These are phyloP conservation scores for bread wheat (Triticum aestivum) DNA, from an alignment of 176 grass and related monocot species.

Conservation along the genomic window IWGSC_CS_RefSeq_v2.1 NC_057795.1:684657485-684657984, in stretches of 20 bases:
- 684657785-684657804: neutral
- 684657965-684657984: no score
- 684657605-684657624: slow-evolving; percentile 16
- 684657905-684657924: no score
- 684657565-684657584: slow-evolving; percentile 21
- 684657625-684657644: slow-evolving; percentile 3
- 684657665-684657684: neutral
- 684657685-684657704: slow-evolving; percentile 20
- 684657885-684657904: no score
- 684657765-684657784: neutral
- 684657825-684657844: no score
- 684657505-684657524: slow-evolving; percentile 22
- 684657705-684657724: neutral
- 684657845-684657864: no score
- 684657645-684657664: slow-evolving; percentile 13
- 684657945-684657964: no score
- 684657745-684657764: neutral
- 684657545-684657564: neutral
- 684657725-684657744: neutral
- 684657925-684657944: no score
- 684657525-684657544: slow-evolving; percentile 19
- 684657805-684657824: no score
- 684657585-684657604: slow-evolving; percentile 25
- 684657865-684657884: no score
- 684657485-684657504: slow-evolving; percentile 10